Base-by-base conservation (phyloP, 169 alveolate species). In the Toxoplasma gondii region DNA sequence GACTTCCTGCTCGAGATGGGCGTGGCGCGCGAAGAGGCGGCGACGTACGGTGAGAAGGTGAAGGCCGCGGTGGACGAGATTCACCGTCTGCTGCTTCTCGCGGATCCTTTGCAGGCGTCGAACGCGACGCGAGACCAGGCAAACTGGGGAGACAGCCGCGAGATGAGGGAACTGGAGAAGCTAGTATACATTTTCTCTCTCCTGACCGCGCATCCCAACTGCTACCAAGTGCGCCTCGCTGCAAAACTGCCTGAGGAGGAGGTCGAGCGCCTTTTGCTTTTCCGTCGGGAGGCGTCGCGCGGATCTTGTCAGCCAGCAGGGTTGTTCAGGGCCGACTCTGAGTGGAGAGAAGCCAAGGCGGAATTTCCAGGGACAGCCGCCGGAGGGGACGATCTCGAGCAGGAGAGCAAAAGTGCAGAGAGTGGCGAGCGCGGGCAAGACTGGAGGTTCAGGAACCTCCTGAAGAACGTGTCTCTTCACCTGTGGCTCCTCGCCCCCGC, bases 401-500 rank as follows among this genome's bases (percentile, higher is more conserved):
- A n/a, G n/a, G n/a, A n/a, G n/a, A n/a, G n/a, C n/a, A n/a, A n/a
- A n/a, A n/a, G n/a, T n/a, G n/a, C n/a, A n/a, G n/a, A n/a, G n/a
- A n/a, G n/a, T n/a, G n/a, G n/a, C n/a, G n/a, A n/a, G n/a, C 27
- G 19, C 67, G 67, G 67, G 27, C 27, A 53, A 53, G 67, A 53
- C 27, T 9, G 58, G 22, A 49, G 22, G 58, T 49, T 12, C 58
- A 49, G 12, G 29, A 64, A 1, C 31, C n/a, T 27, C 27, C 31
- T 88, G 19, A 36, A 31, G 2, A 31, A 29, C 64, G 64, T 88
- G 54, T 88, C 84, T 29, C 58, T 88, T 27, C 92, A 88, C 92
- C 82, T 88, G 19, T 88, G 92, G 92, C 92, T 88, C 83, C 84
- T 88, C 58, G 58, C 69, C 58, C 92, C 92, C 38, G 82, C 92